Percentiles rank a stretch among this genome's conserved stretches.
Evolutionary conservation across 2,329 filamentous ascomycete species (phyloP).

Genomic region (Corinectria fuckeliana): DNA sequence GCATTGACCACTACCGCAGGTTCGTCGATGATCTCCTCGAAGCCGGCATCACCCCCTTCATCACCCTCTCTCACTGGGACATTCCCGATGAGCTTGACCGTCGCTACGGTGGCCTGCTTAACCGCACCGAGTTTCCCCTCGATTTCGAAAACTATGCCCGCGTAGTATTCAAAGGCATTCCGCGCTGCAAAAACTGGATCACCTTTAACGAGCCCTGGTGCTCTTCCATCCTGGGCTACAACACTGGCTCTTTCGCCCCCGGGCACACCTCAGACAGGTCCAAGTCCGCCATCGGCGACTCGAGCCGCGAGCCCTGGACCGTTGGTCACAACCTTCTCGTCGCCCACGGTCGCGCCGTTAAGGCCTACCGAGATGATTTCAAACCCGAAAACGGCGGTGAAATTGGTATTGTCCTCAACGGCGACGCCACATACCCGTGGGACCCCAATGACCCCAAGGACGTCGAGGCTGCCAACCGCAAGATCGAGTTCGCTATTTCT

Average conservation of each 20-base stretch:
- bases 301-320: slow-evolving; percentile 79
- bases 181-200: slow-evolving; percentile 86
- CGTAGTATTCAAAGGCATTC: slow-evolving; percentile 75
- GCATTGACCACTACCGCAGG: slow-evolving; percentile 78
- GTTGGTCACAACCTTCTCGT: slow-evolving; percentile 82
- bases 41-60: slow-evolving; percentile 78
- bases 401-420: slow-evolving; percentile 89
- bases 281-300: slow-evolving; percentile 75
- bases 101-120: slow-evolving; percentile 81
- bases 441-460: slow-evolving; percentile 77
- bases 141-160: slow-evolving; percentile 83
- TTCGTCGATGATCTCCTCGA: slow-evolving; percentile 80
- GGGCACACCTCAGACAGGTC: slow-evolving; percentile 79
- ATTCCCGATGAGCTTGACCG: slow-evolving; percentile 78
- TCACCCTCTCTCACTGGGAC: slow-evolving; percentile 91
- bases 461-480: slow-evolving; percentile 77
- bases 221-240: slow-evolving; percentile 81
- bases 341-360: slow-evolving; percentile 81
- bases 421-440: slow-evolving; percentile 84
- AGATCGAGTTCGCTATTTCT: slow-evolving; percentile 85
- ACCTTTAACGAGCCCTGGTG: slow-evolving; percentile 94
- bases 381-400: slow-evolving; percentile 74
- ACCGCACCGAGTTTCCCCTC: slow-evolving; percentile 80
- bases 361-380: slow-evolving; percentile 83
- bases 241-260: slow-evolving; percentile 78